Evolutionary conservation across 768 basidiomycete species (phyloP), one percentile per base, ranked within the genome.

Genomic region (Rhodosporidiobolus odoratus): DNA sequence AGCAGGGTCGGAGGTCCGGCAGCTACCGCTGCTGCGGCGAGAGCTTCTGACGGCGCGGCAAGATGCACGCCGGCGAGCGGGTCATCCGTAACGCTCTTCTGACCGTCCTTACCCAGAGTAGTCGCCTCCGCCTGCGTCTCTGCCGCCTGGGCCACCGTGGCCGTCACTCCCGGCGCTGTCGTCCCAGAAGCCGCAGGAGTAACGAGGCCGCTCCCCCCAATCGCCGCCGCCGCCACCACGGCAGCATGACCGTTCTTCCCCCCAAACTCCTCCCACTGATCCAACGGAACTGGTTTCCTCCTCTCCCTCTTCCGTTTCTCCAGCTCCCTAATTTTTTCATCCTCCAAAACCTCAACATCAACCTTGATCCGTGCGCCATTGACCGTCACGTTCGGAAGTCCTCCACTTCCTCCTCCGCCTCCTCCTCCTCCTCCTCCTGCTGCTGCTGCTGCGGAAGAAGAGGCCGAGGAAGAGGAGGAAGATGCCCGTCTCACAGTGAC

Each of bases 331-430:
- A 94, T 86, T 79, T 98, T 94, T 34, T 84, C 82, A 65, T 95
- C 92, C 0, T 88, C 84, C 27, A 99, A 83, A 65, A 94, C 92
- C 77, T 96, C 93, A 37, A 89, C 84, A 76, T 98, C 95, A 30
- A 98, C 88, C 56, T 84, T 83, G 45, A 91, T 82, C 75, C 88
- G 89, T 43, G 87, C 84, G 7, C 95, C 94, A 77, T 99, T 99
- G 64, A 77, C 74, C 3, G n/a, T 62, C 9, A 78, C 73, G 5
- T 10, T 19, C 48, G n/a, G n/a, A n/a, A n/a, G n/a, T n/a, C n/a
- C n/a, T n/a, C n/a, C n/a, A n/a, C n/a, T n/a, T n/a, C 19, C 34
- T 21, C 37, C 21, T 17, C 35, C 15, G 6, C 34, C 54, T 34
- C 4, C 30, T 17, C n/a, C 32, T 15, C 9, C 32, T 30, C 16